Conservation (phyloP, 2,329 filamentous ascomycete genomes). For the Fusarium sp. region DNA sequence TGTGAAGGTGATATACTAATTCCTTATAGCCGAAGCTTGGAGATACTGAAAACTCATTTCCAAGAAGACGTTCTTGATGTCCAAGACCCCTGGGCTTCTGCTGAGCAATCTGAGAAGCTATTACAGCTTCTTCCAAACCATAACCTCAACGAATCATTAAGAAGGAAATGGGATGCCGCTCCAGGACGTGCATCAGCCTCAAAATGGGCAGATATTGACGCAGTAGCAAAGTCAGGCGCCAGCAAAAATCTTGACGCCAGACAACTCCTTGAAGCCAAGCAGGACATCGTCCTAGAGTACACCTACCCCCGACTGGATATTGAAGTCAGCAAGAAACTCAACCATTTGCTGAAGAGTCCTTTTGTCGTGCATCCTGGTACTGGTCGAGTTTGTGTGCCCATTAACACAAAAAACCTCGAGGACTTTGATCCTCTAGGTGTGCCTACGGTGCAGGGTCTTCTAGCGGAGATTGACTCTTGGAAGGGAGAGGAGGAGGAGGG, state of each 20-base stretch:
- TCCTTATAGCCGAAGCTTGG: slow-evolving; percentile 76
- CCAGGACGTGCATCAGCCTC: slow-evolving; percentile 79
- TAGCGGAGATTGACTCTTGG: slow-evolving; percentile 90
- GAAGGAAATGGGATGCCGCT: slow-evolving; percentile 90
- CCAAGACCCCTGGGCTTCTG: slow-evolving; percentile 85
- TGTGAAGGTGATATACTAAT: slow-evolving; percentile 26
- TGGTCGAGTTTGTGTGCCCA: slow-evolving; percentile 93
- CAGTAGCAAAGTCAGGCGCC: slow-evolving; percentile 80
- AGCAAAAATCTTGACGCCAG: slow-evolving; percentile 78
- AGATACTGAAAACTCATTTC: slow-evolving; percentile 87
- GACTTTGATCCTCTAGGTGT: slow-evolving; percentile 88
- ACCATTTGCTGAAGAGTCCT: slow-evolving; percentile 96
- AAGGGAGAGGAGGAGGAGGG: slow-evolving; percentile 58
- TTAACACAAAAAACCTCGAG: slow-evolving; percentile 78
- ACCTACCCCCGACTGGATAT: slow-evolving; percentile 97
- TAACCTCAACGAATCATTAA: slow-evolving; percentile 79
- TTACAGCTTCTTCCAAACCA: slow-evolving; percentile 87
- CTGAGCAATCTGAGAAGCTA: slow-evolving; percentile 79
- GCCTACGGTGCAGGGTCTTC: slow-evolving; percentile 86
- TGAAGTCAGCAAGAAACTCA: slow-evolving; percentile 96
- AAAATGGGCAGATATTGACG: slow-evolving; percentile 96
- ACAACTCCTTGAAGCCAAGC: slow-evolving; percentile 87
- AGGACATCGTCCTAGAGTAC: slow-evolving; percentile 96
- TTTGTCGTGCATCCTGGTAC: slow-evolving; percentile 98
- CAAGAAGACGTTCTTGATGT: slow-evolving; percentile 81